Percentiles rank a stretch among this genome's conserved stretches.
phyloP scores from a whole-genome alignment of 768 basidiomycete species.

The Lactarius sp. region DNA sequence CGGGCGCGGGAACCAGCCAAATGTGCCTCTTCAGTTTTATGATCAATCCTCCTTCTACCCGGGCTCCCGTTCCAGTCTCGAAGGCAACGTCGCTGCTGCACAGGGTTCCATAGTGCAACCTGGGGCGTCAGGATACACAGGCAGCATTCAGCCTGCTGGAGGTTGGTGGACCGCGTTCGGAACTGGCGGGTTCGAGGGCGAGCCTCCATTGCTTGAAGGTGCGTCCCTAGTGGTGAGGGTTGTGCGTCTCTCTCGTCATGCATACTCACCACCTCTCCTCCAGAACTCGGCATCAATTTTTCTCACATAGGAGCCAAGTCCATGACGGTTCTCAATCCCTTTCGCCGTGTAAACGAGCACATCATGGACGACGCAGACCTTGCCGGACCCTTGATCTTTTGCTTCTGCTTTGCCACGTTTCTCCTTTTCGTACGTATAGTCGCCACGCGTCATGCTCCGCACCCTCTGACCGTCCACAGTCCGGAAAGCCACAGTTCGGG shows the following conservation, averaged over 20 bases:
- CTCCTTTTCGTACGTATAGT: conserved; percentile 73
- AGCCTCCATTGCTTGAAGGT: conserved; percentile 95
- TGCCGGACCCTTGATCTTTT: conserved; percentile 92
- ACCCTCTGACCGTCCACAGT: conserved; percentile 44
- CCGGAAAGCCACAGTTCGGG: conserved; percentile 96
- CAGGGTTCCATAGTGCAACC: conserved; percentile 51
- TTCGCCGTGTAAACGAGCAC: conserved; percentile 73
- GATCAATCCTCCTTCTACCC: conserved; percentile 60
- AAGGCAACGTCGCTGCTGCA: conserved; percentile 53
- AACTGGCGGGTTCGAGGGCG: conserved; percentile 91
- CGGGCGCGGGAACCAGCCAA: conserved; percentile 39
- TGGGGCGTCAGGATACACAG: conserved; percentile 51
- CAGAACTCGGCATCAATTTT: conserved; percentile 98
- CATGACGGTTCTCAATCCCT: conserved; percentile 90
- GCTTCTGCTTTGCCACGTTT: conserved; percentile 90
- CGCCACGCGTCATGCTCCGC: neutral
- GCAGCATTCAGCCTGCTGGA: conserved; percentile 67
- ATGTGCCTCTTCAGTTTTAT: conserved; percentile 72
- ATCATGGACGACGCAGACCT: conserved; percentile 99
- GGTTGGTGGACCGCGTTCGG: conserved; percentile 97
- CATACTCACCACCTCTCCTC: neutral
- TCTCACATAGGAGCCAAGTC: conserved; percentile 93
- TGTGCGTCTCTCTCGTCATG: neutral
- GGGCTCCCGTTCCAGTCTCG: conserved; percentile 69
- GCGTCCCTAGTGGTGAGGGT: conserved; percentile 26